These are phyloP conservation scores for Calonectria pauciramosa DNA, from an alignment of 2,329 filamentous ascomycete genomes.

Conservation along the genomic window DNA sequence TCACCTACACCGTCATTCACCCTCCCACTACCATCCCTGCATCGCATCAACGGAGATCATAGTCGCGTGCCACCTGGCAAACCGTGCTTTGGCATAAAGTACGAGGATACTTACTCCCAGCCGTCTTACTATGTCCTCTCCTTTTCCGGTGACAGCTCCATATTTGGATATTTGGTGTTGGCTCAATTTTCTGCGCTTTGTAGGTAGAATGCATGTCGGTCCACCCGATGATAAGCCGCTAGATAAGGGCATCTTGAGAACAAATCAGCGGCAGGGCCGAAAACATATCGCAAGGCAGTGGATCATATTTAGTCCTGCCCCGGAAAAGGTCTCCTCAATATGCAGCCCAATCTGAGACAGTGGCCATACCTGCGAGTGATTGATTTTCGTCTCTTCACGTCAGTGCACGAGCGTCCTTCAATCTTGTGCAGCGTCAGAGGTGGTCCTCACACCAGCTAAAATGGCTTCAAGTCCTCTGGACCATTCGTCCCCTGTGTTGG, in stretches of 20 bases:
- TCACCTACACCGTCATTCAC: not conserved
- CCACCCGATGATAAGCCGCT: not conserved
- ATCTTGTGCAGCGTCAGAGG: not conserved
- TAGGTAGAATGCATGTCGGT: not conserved
- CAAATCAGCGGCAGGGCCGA: not conserved
- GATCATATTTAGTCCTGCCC: constrained; percentile 1
- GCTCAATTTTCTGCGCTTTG: not conserved
- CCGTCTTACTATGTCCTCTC: not conserved
- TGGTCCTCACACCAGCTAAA: not conserved
- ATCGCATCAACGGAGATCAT: not conserved
- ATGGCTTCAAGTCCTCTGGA: not conserved
- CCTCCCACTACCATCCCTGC: not conserved
- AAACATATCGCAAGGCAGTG: not conserved
- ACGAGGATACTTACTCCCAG: not conserved
- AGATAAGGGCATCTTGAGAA: not conserved
- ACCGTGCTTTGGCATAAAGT: not conserved
- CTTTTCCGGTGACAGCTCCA: not conserved
- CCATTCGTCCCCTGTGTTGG: not conserved
- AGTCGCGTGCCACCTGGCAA: not conserved
- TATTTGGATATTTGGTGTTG: not conserved
- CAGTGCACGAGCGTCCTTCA: not conserved
- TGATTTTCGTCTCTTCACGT: not conserved
- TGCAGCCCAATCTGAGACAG: not conserved
- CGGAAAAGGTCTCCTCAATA: not conserved
- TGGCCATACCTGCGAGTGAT: not conserved